phyloP scores from a whole-genome alignment of 495 filamentous ascomycete species.

The Chaetomium fimeti region DNA sequence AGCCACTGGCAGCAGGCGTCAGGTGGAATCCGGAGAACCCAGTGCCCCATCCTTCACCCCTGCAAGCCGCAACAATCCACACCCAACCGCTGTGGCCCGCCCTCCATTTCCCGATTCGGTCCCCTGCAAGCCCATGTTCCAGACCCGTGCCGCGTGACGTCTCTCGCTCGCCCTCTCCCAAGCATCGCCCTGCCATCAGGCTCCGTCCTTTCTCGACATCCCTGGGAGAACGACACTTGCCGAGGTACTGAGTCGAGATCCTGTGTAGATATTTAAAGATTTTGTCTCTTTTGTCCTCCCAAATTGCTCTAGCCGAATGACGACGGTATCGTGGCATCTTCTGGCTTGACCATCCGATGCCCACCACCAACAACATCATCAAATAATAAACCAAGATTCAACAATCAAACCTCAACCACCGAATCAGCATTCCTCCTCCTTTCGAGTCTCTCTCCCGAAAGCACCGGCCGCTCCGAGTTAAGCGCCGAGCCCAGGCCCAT shows the following conservation, averaged over 20 bases:
- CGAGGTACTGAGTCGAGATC: too few relatives aligned
- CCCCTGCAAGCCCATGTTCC: conserved; percentile 6
- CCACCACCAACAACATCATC: background rate
- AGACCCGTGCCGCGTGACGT: conserved; percentile 18
- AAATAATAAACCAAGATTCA: background rate
- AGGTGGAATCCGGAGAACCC: background rate
- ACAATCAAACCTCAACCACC: too few relatives aligned
- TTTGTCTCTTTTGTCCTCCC: background rate
- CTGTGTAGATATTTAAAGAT: too few relatives aligned
- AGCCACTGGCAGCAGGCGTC: too few relatives aligned
- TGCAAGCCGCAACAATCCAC: background rate
- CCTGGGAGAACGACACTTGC: background rate
- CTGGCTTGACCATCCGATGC: conserved; percentile 34
- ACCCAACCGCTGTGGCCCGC: too few relatives aligned
- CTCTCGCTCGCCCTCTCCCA: background rate
- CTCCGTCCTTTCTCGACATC: background rate
- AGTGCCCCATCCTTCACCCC: background rate
- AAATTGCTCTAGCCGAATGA: conserved; percentile 8
- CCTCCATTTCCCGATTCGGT: background rate
- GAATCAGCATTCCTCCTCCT: background rate
- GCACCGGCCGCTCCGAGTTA: conserved; percentile 1
- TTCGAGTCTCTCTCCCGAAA: background rate
- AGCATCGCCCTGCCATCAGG: conserved; percentile 12
- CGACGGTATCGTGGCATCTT: conserved; percentile 35
- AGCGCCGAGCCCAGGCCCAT: conserved; percentile 3